phyloP scores from a whole-genome alignment of 1,139 yeast species.

The Diutina neorugosa region DNA sequence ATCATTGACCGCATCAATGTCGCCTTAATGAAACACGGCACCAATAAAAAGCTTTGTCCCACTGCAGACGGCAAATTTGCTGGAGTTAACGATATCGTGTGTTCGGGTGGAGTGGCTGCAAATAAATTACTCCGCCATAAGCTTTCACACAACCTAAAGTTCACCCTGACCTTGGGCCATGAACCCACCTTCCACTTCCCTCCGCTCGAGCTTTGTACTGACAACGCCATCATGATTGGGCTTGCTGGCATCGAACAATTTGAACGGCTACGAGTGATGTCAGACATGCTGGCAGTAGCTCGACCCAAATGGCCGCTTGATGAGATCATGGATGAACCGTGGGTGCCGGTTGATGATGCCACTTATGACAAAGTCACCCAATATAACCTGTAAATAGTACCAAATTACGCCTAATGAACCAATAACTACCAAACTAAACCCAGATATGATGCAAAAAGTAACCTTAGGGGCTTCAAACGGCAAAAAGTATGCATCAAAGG shows the following conservation, averaged over 20 bases:
- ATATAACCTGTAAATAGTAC: not conserved
- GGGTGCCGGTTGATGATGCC: slow-evolving; percentile 18
- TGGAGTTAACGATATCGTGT: slow-evolving; percentile 47
- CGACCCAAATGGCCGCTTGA: slow-evolving; percentile 66
- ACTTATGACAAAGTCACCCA: not conserved
- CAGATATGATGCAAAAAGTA: not conserved
- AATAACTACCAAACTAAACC: too few relatives aligned
- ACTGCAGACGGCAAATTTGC: slow-evolving; percentile 22
- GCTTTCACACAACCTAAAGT: slow-evolving; percentile 18
- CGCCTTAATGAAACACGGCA: slow-evolving; percentile 30
- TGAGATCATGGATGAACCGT: slow-evolving; percentile 35
- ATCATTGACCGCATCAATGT: slow-evolving; percentile 50
- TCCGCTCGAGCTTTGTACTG: slow-evolving; percentile 66
- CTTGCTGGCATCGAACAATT: slow-evolving; percentile 88
- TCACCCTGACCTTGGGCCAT: slow-evolving; percentile 3
- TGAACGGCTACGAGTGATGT: slow-evolving; percentile 37
- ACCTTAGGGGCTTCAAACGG: not conserved
- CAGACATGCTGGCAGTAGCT: slow-evolving; percentile 45
- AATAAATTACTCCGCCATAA: slow-evolving; percentile 45
- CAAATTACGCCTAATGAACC: not conserved
- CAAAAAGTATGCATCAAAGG: slow-evolving; percentile 3
- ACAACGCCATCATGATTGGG: slow-evolving; percentile 95
- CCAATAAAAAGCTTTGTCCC: slow-evolving; percentile 6
- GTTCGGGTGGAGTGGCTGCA: slow-evolving; percentile 94
- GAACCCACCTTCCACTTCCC: slow-evolving; percentile 45